Base-by-base conservation (phyloP, 2,329 filamentous ascomycete genomes). In the Zymoseptoria pseudotritici region DNA sequence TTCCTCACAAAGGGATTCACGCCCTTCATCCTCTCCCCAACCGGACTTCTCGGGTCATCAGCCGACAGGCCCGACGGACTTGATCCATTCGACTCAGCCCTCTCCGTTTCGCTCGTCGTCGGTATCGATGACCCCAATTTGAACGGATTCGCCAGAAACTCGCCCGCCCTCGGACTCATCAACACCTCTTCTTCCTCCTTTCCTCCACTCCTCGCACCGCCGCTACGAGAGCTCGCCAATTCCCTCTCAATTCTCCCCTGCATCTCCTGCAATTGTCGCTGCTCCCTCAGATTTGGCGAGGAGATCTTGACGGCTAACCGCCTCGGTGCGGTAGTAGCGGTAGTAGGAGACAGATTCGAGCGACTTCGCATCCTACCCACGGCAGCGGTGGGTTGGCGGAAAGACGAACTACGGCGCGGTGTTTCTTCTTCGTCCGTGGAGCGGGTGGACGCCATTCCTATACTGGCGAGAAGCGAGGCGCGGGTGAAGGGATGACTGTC, bases 1-100 rank as follows among this genome's bases (percentile, higher is more conserved):
- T 87, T 91, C 59, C 89, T 81, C 56, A 86, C 84, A 62, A 93
- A 91, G 2, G 89, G 87, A 60, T 84, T 85, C 71, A 88, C 87
- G 49, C 89, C 88, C 68, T 83, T 84, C 11, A 87, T 89, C 0
- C 88, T 46, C 36, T 13, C 13, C 7, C 36, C 36, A 2, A 46
- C 86, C 17, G 89, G 89, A 71, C 88, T 91, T 66, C 89, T 78
- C 13, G 89, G 89, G 70, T 92, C 88, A 6, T 56, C 20, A 9
- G 26, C 51, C 13, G 22, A 29, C 26, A 29, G 26, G 24, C 24
- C 24, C 24, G 24, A 26, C 24, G 24, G 24, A 26, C 24, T 26
- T 26, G 24, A 26, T 26, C 24, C 24, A 26, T 26, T 26, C 24
- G 24, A 26, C 24, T 26, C 26, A 9, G 26, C 26, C 26, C 26